These are phyloP conservation scores for Xylaria venustula DNA, from an alignment of 495 filamentous ascomycete species.

Conservation along the genomic window DNA sequence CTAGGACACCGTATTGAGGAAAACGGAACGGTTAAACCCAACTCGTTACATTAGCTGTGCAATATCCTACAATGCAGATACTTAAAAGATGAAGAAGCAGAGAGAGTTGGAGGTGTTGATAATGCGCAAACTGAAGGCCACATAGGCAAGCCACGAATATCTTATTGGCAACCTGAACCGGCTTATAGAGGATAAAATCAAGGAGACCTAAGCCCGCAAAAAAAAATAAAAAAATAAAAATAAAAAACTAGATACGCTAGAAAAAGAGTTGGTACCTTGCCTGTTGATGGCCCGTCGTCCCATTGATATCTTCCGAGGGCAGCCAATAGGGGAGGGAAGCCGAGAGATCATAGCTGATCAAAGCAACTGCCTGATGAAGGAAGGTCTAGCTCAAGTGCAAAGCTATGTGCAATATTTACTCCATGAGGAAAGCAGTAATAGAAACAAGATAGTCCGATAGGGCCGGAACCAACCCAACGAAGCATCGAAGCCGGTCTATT, in stretches of 20 bases:
- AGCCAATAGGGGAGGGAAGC: neutral
- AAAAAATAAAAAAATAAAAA: neutral
- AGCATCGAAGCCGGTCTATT: neutral
- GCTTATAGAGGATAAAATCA: neutral
- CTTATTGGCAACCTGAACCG: neutral
- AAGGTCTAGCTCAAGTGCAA: neutral
- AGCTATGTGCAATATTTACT: neutral
- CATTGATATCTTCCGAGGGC: no score
- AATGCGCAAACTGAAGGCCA: neutral
- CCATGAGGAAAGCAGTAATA: neutral
- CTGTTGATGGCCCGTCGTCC: no score
- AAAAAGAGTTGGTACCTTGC: no score
- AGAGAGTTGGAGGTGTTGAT: neutral
- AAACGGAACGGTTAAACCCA: no score
- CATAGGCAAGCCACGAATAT: neutral
- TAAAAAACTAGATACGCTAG: no score
- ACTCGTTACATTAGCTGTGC: no score
- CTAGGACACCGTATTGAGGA: no score
- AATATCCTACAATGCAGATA: neutral
- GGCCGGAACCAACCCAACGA: neutral
- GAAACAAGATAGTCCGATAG: neutral
- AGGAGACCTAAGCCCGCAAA: neutral
- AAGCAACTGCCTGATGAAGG: neutral
- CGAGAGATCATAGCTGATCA: neutral
- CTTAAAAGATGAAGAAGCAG: neutral